Conservation (phyloP, 208 protist species). For the Trypanosoma mega region DNA sequence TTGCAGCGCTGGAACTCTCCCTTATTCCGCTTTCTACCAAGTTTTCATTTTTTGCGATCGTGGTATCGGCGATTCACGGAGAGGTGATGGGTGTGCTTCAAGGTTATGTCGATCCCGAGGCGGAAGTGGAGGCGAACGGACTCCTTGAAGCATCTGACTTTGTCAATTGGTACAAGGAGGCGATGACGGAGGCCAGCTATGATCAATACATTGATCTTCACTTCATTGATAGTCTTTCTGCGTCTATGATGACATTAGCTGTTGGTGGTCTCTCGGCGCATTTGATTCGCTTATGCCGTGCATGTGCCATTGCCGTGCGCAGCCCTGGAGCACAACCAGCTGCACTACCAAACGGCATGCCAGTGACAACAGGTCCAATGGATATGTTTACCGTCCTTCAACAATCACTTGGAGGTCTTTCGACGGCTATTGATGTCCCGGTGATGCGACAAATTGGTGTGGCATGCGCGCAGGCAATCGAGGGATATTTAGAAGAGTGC, state of each 20-base stretch:
- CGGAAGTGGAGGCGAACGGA: constrained; percentile 58
- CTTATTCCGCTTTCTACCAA: constrained; percentile 74
- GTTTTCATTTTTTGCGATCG: constrained; percentile 76
- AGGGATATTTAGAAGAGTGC: constrained; percentile 77
- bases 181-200: constrained; percentile 70
- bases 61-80: constrained; percentile 63
- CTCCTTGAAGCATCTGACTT: constrained; percentile 84
- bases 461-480: constrained; percentile 76
- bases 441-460: constrained; percentile 80
- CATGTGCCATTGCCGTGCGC: constrained; percentile 70
- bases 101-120: constrained; percentile 48
- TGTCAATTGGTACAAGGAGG: constrained; percentile 83
- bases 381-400: constrained; percentile 88
- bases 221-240: constrained; percentile 59
- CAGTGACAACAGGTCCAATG: constrained; percentile 77
- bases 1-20: constrained; percentile 80
- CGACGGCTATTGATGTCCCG: constrained; percentile 54
- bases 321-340: constrained; percentile 52
- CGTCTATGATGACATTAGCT: constrained; percentile 67
- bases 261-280: constrained; percentile 75
- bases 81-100: constrained; percentile 79
- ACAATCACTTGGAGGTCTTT: constrained; percentile 75
- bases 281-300: constrained; percentile 67
- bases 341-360: constrained; percentile 51
- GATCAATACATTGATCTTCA: constrained; percentile 58